phyloP scores from a whole-genome alignment of 371 early-diverging fungal genomes.

The Mucor racemosus region DNA sequence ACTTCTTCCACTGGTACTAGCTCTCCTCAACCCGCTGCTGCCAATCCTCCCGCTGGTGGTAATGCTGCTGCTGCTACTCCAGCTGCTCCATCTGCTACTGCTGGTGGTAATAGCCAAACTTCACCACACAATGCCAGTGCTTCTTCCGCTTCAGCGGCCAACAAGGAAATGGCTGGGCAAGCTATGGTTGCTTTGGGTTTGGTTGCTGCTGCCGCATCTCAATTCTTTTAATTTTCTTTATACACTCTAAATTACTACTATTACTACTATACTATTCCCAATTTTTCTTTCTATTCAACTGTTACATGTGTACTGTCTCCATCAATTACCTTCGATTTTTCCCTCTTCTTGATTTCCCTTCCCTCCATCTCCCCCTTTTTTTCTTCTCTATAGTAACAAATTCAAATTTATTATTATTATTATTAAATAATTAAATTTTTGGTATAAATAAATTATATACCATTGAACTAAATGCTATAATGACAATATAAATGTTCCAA shows the following conservation, averaged over 20 bases:
- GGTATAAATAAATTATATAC: too few species aligned
- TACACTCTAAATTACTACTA: slow-evolving; percentile 3
- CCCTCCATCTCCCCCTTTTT: too few species aligned
- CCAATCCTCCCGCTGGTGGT: slow-evolving; percentile 15
- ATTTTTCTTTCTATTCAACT: slow-evolving; percentile 3
- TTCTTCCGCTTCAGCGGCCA: slow-evolving; percentile 22
- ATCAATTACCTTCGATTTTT: slow-evolving; percentile 3
- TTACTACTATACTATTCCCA: slow-evolving; percentile 11
- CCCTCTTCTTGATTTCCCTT: neutral
- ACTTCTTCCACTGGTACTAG: slow-evolving; percentile 6
- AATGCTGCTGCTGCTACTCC: slow-evolving; percentile 11
- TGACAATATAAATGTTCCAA: neutral
- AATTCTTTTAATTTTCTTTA: slow-evolving; percentile 26
- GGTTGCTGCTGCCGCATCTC: slow-evolving; percentile 23
- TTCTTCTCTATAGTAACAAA: neutral
- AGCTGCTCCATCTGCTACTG: slow-evolving; percentile 23
- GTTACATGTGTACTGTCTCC: slow-evolving; percentile 14
- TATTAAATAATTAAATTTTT: neutral
- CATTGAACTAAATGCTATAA: neutral
- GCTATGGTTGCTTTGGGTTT: slow-evolving; percentile 20
- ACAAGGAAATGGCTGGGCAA: slow-evolving; percentile 13
- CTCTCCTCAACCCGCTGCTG: slow-evolving; percentile 13
- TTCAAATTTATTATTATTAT: neutral
- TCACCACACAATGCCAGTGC: slow-evolving; percentile 1
- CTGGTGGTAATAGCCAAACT: slow-evolving; percentile 15